Conservation (phyloP, 1,284 basidiomycete species). For the Cutaneotrichosporon mucoides region DNA sequence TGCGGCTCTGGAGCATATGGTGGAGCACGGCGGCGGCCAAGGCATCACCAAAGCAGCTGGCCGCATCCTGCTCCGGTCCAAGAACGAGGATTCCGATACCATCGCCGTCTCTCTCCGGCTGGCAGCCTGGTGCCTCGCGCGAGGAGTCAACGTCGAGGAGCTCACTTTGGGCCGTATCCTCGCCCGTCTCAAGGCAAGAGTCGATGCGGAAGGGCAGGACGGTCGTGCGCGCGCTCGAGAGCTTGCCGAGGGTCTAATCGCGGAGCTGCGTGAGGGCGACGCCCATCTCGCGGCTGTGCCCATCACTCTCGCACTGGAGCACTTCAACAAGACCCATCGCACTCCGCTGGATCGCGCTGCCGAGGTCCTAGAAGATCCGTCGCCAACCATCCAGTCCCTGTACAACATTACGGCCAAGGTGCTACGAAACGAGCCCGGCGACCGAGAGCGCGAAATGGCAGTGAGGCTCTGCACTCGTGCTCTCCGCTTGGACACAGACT, state of each 20-base stretch:
- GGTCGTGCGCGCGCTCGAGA: background rate
- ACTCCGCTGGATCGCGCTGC: background rate
- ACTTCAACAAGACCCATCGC: slow-evolving; percentile 1
- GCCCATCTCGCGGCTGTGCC: slow-evolving; percentile 9
- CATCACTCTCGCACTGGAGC: slow-evolving; percentile 10
- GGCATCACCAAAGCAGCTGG: slow-evolving; percentile 11
- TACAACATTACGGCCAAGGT: background rate
- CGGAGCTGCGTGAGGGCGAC: slow-evolving; percentile 11
- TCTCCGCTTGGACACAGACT: slow-evolving; percentile 3
- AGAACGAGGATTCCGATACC: background rate
- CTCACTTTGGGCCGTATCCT: slow-evolving; percentile 2
- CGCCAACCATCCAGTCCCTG: background rate
- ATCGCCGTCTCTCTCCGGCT: slow-evolving; percentile 11
- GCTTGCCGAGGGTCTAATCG: slow-evolving; percentile 4
- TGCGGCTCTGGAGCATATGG: slow-evolving; percentile 15
- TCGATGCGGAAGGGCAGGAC: background rate
- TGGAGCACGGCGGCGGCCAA: slow-evolving; percentile 18
- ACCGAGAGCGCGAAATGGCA: slow-evolving; percentile 8
- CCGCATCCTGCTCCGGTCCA: slow-evolving; percentile 2
- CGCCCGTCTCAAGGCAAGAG: slow-evolving; percentile 11
- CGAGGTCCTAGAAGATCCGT: background rate
- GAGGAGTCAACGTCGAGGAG: slow-evolving; percentile 7
- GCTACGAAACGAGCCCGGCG: background rate
- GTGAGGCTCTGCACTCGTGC: slow-evolving; percentile 13
- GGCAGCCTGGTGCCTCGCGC: slow-evolving; percentile 17